Evolutionary conservation across 163 green algal species (phyloP), one percentile per base, ranked within the genome.

Genomic region (Chloroidium sp.): DNA sequence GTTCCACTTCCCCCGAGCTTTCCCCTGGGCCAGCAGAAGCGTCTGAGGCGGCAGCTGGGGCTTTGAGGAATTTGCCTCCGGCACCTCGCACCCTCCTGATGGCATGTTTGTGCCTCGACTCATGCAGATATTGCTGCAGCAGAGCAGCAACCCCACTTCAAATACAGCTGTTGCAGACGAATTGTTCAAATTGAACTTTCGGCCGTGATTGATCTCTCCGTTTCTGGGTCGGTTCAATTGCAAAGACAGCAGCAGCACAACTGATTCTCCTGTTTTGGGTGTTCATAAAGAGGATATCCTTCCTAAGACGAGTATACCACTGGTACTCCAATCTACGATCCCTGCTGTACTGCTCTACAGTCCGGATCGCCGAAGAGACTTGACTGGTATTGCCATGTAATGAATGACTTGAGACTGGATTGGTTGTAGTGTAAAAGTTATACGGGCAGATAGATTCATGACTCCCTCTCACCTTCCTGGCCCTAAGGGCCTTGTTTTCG

Each of bases 21-120:
- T 36, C 36, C 36, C 36, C 36, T 36, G 36, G 36, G 36, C 36
- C 36, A 36, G 36, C 36, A 36, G 36, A 36, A 36, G 36, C 36
- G 36, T 36, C 36, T 36, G 36, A 36, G 36, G 36, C 36, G 36
- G 36, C 36, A 36, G 36, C 36, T 36, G 36, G 36, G 36, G 36
- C 36, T 36, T 36, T 82, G 2, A 93, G 78, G 80, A 95, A 95
- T 6, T 91, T 84, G 13, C 91, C 91, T 2, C 90, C 90, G 1
- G 85, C 74, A 3, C 91, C 91, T 2, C 91, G 86, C 14, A 88
- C 74, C n/a, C 91, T 79, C 78, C 88, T 85, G 60, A 82, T 80
- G 61, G 91, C 91, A 82, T 95, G 91, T 61, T 91, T 86, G 75
- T 95, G 91, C 10, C 91, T 86, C 36, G 88, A 93, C 82, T 94